phyloP scores from a whole-genome alignment of 352 stramenopile genomes.

The Phytophthora lateralis region DNA sequence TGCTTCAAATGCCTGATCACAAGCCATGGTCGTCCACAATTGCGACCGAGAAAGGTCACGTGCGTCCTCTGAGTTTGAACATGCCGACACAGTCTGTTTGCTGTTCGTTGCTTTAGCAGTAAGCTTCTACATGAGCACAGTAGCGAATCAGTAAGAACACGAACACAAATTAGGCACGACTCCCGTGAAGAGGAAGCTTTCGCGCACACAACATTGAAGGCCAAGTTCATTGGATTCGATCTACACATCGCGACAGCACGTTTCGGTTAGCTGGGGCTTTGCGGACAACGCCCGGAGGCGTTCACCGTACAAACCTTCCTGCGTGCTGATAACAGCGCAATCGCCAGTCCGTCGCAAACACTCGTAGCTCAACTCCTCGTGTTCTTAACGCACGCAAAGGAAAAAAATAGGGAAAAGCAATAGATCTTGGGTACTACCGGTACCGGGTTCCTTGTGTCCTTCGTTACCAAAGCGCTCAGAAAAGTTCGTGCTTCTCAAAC shows the following conservation, averaged over 20 bases:
- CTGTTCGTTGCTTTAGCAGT: slow-evolving; percentile 28
- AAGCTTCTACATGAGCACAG: slow-evolving; percentile 37
- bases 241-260: slow-evolving; percentile 48
- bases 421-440: slow-evolving; percentile 24
- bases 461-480: slow-evolving; percentile 33
- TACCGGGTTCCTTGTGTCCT: slow-evolving; percentile 18
- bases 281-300: slow-evolving; percentile 23
- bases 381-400: slow-evolving; percentile 28
- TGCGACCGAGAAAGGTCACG: slow-evolving; percentile 11
- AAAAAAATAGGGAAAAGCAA: slow-evolving; percentile 28
- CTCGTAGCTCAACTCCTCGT: slow-evolving; percentile 19
- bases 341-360: slow-evolving; percentile 17
- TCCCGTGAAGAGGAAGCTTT: slow-evolving; percentile 18
- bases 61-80: slow-evolving; percentile 1
- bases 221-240: slow-evolving; percentile 52
- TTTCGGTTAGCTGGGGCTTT: slow-evolving; percentile 33
- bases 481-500: slow-evolving; percentile 73
- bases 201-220: slow-evolving; percentile 41
- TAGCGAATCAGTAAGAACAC: slow-evolving; percentile 33
- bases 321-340: slow-evolving; percentile 14
- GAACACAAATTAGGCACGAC: slow-evolving; percentile 30
- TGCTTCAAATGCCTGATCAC: neutral
- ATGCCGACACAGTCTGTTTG: slow-evolving; percentile 14
- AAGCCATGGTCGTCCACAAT: neutral
- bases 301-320: slow-evolving; percentile 43